Conservation (phyloP, 148 eudicot genomes). For the Rhododendron williamsianum region DNA sequence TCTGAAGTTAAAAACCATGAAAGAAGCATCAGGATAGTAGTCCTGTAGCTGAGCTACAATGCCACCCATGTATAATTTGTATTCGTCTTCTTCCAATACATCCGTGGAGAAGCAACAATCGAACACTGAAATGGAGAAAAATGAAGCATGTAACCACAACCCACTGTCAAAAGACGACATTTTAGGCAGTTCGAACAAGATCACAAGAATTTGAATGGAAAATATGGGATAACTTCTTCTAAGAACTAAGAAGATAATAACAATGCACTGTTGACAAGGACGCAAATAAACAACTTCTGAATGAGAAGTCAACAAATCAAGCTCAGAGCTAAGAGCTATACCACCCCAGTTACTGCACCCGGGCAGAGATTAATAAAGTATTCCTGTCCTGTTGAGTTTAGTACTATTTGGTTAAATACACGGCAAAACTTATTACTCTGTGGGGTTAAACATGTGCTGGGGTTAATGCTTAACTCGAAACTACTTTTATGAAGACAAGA, state of each 20-base stretch:
- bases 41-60: conserved; percentile 70
- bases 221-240: neutral
- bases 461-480: neutral
- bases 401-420: neutral
- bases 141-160: conserved; percentile 22
- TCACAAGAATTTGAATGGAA: conserved; percentile 17
- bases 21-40: conserved; percentile 66
- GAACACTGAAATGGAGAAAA: conserved; percentile 40
- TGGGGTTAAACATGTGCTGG: neutral
- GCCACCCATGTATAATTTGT: conserved; percentile 59
- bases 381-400: neutral
- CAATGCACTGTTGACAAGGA: conserved; percentile 6
- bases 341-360: neutral
- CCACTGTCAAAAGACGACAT: conserved; percentile 9
- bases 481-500: neutral
- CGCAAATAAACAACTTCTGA: neutral
- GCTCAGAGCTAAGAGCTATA: neutral
- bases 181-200: conserved; percentile 15
- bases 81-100: conserved; percentile 60
- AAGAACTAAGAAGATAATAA: neutral
- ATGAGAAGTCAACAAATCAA: neutral
- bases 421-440: neutral
- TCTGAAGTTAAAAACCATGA: conserved; percentile 78
- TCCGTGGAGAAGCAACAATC: conserved; percentile 81
- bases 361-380: neutral